Base-by-base conservation (phyloP, 306 rosid species). In the Dalbergia cultrata region DNA sequence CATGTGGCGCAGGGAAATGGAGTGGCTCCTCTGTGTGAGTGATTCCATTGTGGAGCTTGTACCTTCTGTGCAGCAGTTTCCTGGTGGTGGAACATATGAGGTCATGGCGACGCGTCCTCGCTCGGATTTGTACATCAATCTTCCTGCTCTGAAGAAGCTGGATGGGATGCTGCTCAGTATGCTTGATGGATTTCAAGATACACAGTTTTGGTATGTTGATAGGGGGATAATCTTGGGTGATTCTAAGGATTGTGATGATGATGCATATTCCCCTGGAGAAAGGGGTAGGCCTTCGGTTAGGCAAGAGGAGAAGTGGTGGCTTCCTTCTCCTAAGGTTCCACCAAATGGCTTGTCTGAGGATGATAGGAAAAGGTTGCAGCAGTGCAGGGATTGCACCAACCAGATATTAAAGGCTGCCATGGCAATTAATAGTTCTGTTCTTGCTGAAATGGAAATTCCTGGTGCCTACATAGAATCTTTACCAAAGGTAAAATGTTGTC, bases 281-380 rank as follows among this genome's bases (percentile, higher is more conserved):
- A 54, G 60, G 60, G 93, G 92, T 52, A 91, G 97, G 84, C 97
- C 94, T 80, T 95, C 97, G 8, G 86, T 92, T 63, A 82, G 98
- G 89, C 98, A 95, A 67, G 98, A 95, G 77, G 98, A 92, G 82
- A 95, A 95, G 80, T 95, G 98, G 98, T 95, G 98, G 98, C 92
- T 95, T 73, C 98, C 98, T 5, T 90, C 90, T 74, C 98, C 98
- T 3, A 95, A 95, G 86, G 87, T 95, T 74, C 97, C 91, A 0
- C 88, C 93, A 2, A 86, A 80, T 81, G 98, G 97, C 19, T 75
- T 95, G 86, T 89, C 90, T 0, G 91, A 82, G 69, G 93, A 86
- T 60, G 84, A 88, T 13, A 86, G 98, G 89, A 94, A 94, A 82
- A 89, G 90, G 86, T 79, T 94, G 91, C 98, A 92, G 88, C 97